Percentiles rank a stretch among this genome's conserved stretches.
These are phyloP conservation scores for Abrus precatorius DNA, from an alignment of 306 rosid species.

Conservation along the genomic window DNA sequence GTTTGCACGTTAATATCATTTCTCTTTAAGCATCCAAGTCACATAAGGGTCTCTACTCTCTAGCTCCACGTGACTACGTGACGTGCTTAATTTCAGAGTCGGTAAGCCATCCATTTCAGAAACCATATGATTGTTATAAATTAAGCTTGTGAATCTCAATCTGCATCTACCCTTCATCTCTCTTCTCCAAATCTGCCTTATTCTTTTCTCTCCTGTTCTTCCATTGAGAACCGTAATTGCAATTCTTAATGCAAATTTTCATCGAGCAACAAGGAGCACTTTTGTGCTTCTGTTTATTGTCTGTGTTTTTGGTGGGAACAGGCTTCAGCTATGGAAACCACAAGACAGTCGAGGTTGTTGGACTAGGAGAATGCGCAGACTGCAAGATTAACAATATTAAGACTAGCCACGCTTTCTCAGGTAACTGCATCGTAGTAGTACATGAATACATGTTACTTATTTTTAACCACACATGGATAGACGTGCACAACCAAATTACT, in stretches of 20 bases:
- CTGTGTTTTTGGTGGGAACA: constrained; percentile 46
- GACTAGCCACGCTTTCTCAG: constrained; percentile 66
- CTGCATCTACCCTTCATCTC: constrained; percentile 1
- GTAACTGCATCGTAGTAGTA: constrained; percentile 45
- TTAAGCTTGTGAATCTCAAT: constrained; percentile 27
- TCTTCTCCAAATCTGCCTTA: constrained; percentile 23
- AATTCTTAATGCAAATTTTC: constrained; percentile 57
- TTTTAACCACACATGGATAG: no score
- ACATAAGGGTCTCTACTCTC: background rate
- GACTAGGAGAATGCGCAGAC: constrained; percentile 79
- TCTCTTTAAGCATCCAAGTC: constrained; percentile 39
- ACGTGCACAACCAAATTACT: no score
- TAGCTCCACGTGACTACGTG: constrained; percentile 58
- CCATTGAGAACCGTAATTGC: constrained; percentile 9
- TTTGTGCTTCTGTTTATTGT: constrained; percentile 57
- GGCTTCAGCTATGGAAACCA: constrained; percentile 58
- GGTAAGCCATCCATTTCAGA: constrained; percentile 41
- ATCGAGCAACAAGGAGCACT: constrained; percentile 45
- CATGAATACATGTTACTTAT: background rate
- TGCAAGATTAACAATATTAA: constrained; percentile 66
- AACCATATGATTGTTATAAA: constrained; percentile 50
- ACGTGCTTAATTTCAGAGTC: constrained; percentile 55
- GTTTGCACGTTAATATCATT: constrained; percentile 55
- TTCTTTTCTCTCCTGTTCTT: constrained; percentile 31
- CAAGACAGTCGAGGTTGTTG: constrained; percentile 69